Conservation (phyloP, 2,329 filamentous ascomycete species). For the Ceratocystis huliohia region DNA sequence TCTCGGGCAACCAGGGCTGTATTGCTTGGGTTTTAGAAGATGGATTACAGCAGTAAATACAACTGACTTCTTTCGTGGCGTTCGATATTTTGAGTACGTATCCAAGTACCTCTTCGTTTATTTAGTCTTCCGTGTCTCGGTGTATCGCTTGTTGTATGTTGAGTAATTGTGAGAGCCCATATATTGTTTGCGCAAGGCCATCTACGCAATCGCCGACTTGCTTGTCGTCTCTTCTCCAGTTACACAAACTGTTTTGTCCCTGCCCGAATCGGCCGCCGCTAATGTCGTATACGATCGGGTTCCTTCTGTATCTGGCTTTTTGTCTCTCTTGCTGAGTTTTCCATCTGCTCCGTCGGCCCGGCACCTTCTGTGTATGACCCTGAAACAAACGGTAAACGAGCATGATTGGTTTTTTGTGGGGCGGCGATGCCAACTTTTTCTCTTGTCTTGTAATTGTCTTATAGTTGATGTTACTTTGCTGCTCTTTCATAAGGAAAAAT, state of each 20-base stretch:
- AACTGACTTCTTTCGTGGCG: background rate
- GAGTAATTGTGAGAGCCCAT: too few species aligned
- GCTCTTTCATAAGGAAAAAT: too few species aligned
- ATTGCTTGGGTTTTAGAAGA: background rate
- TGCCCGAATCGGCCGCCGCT: background rate
- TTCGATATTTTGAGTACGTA: too few species aligned
- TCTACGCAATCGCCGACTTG: too few species aligned
- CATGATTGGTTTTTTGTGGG: background rate
- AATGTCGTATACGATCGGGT: background rate
- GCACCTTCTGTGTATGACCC: background rate
- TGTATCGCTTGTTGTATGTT: too few species aligned
- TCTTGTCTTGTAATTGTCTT: background rate
- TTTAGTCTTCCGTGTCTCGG: too few species aligned
- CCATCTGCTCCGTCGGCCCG: background rate
- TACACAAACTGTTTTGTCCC: background rate
- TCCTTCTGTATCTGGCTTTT: background rate
- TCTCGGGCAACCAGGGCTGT: background rate
- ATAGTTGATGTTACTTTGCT: background rate
- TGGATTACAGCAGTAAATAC: background rate
- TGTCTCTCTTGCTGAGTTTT: background rate
- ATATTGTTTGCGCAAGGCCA: background rate
- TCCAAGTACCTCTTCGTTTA: too few species aligned
- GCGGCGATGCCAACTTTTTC: background rate
- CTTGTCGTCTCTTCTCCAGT: background rate
- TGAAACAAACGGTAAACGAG: background rate